Evolutionary conservation across 2,329 filamentous ascomycete species (phyloP), one percentile per base, ranked within the genome.

Genomic region (Microdochium paspali): DNA sequence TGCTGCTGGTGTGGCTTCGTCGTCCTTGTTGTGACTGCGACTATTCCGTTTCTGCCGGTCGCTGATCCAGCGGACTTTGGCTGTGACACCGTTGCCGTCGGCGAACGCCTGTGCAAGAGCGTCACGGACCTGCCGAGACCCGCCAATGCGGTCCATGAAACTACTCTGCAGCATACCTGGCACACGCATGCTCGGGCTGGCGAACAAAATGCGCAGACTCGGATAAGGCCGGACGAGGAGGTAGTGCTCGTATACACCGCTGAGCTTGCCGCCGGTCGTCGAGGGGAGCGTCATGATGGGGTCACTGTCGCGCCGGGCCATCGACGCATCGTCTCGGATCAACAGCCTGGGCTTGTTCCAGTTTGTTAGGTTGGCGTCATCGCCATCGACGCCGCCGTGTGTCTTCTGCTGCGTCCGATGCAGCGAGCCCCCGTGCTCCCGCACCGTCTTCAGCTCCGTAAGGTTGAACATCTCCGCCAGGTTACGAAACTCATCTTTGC

Each of bases 381-480:
- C 49, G 15, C 52, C 53, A 35, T 60, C 54, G 4, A 50, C 45
- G 18, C 68, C 64, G 39, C 73, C 69, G 13, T 53, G 44, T 26
- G 71, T 70, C 5, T 77, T 72, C 24, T 74, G 68, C 9, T 59
- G 56, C 15, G 68, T 60, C 26, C 65, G 58, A 55, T 86, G 81
- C 71, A 85, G 80, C 35, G 72, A 70, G 1, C 85, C 84, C 12
- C 84, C 85, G 47, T 69, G 72, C 47, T 72, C 74, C 2, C 80
- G 74, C 1, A 86, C 79, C 0, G 76, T 81, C 43, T 80, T 78
- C 4, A 89, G 65, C 59, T 90, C 86, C 1, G 72, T 63, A 10
- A 78, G 70, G 48, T 83, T 87, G 59, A 90, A 78, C 74, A 87
- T 83, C 55, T 87, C 82, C 46, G 73, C 77, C 24, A 90, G 67